Base-by-base conservation (phyloP, 331 rosid species). In the Cydonia oblonga region DNA sequence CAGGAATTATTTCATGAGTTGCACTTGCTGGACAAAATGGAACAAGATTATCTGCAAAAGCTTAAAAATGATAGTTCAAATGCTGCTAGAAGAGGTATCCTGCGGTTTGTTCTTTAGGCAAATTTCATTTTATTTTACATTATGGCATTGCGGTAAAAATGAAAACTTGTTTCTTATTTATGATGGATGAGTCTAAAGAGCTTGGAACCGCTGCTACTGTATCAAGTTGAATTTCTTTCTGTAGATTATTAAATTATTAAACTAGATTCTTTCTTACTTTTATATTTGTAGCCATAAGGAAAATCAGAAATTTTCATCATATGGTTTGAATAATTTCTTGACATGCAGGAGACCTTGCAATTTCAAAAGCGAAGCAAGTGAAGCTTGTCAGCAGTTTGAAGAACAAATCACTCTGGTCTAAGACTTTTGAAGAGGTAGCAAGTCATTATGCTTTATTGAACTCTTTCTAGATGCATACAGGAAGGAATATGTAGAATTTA, bases 321-420 rank as follows among this genome's bases (percentile, higher is more conserved):
- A 1, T 61, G 19, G 20, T 61, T 14, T 77, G 65, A 58, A 59
- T 64, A 15, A 1, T 1, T 29, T 49, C 6, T n/a, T 76, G 79
- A 68, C 86, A 72, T 78, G 76, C 75, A 93, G 99, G 97, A 63
- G 97, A 95, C 85, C 89, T 91, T 79, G 95, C 96, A 40, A 90
- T 95, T 76, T 81, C 85, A 84, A 88, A 86, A 85, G 88, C 89
- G 79, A 95, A 95, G 87, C 99, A 91, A 84, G 83, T 76, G 88
- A 95, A 95, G 90, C 93, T 88, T 80, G 99, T 91, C 30, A 85
- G 87, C 75, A 85, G 74, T 81, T 83, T 95, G 83, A 89, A 89
- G 96, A 95, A 95, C 83, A 95, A 88, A 74, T 95, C 99, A 64
- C 79, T 95, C 25, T 95, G 99, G 99, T 88, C 97, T 66, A 88